Base-by-base conservation (phyloP, 1,139 yeast genomes). In the Suhomyces kunorum region DNA sequence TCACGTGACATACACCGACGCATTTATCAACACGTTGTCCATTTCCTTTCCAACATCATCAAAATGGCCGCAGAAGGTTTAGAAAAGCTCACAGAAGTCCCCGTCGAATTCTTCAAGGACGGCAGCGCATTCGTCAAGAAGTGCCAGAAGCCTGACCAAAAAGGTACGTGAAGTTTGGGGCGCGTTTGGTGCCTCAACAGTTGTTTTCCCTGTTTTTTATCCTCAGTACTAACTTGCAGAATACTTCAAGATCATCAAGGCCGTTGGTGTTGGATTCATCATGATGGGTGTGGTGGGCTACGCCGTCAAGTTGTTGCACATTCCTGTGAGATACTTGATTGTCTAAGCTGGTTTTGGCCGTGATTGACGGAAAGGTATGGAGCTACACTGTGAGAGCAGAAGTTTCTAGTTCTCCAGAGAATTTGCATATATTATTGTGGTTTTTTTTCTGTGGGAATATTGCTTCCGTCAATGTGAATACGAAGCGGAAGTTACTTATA, bases 201-300 rank as follows among this genome's bases (percentile, higher is more conserved):
- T 7, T 4, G 16, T 2, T 15, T 9, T 13, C 7, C 28, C 19
- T 27, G 12, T 14, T 27, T 16, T 24, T 22, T 5, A 25, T 6
- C n/a, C 13, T 5, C 12, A 15, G 12, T 55, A 64, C 69, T 63
- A 60, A 64, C 66, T 17, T 25, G 32, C 32, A 80, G 98, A 92
- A 71, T 90, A 87, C 74, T 58, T 83, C 46, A 85, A 86, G 68
- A 87, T 90, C 61, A 79, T 92, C 53, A 84, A 92, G 70, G 97
- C 98, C 42, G 98, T 92, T 43, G 98, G 98, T 58, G 78, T 89
- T 53, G 98, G 98, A 55, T 92, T 90, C 69, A 72, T 90, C 55
- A 90, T 90, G 80, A 94, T 92, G 92, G 98, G 98, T 58, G 86
- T 88, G 58, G 95, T 92, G 58, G 98, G 98, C 45, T 92, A 89